A percentile compares a stretch with the other conserved stretches of the same genome.
Evolutionary conservation across 2,329 filamentous ascomycete genomes (phyloP).

Genomic region (Paecilomyces variotii): DNA sequence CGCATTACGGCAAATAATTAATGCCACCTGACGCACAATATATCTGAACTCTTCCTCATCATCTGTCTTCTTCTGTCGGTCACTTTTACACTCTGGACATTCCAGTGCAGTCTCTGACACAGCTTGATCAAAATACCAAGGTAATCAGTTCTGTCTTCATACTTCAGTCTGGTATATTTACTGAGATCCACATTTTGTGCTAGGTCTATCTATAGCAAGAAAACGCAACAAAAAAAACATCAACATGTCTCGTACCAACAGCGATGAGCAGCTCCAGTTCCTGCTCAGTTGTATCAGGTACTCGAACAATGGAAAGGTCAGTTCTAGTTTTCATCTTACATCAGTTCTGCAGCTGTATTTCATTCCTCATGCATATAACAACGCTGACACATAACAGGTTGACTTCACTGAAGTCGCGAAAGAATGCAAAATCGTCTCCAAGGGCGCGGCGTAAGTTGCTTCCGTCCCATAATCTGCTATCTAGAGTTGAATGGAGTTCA

Average conservation of each 20-base stretch:
- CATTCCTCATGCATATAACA: background rate
- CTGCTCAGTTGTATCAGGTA: slow-evolving; percentile 58
- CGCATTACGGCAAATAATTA: background rate
- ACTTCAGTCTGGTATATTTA: background rate
- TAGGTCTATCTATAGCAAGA: background rate
- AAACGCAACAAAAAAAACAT: background rate
- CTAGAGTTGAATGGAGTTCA: background rate
- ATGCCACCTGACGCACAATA: background rate
- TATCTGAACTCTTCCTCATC: background rate
- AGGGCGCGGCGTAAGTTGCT: slow-evolving; percentile 60
- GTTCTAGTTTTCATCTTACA: slow-evolving; percentile 6
- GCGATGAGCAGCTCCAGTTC: slow-evolving; percentile 56
- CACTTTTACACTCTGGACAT: background rate
- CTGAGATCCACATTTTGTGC: background rate
- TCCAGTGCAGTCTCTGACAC: background rate
- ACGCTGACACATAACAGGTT: slow-evolving; percentile 39
- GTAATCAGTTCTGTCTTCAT: background rate
- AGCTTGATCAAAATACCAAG: background rate
- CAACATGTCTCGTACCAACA: slow-evolving; percentile 42
- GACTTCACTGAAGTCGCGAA: slow-evolving; percentile 58
- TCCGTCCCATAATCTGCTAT: background rate
- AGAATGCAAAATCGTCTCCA: slow-evolving; percentile 55
- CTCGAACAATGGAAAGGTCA: slow-evolving; percentile 53
- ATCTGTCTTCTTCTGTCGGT: background rate
- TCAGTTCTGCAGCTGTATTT: background rate